Evolutionary conservation across 495 filamentous ascomycete species (phyloP).

Genomic region (Hypoxylon cercidicola): DNA sequence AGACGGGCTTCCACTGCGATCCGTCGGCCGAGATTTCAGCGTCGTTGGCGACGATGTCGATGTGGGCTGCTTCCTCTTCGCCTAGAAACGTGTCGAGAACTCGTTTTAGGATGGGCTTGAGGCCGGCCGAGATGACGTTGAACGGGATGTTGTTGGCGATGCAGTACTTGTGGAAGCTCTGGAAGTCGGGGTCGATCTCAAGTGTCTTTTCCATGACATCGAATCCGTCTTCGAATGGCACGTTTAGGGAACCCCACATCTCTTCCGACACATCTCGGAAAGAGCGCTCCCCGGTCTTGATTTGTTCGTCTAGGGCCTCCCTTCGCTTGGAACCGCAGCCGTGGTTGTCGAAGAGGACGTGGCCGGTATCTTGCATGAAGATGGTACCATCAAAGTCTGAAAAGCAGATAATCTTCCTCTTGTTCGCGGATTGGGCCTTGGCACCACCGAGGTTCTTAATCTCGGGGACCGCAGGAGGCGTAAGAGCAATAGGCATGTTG

Average conservation of each 20-base stretch:
- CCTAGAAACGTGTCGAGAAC: constrained; percentile 74
- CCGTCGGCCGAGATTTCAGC: constrained; percentile 69
- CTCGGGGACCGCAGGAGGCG: constrained; percentile 36
- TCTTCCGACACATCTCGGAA: constrained; percentile 81
- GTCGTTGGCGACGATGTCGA: constrained; percentile 79
- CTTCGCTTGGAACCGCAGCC: constrained; percentile 70
- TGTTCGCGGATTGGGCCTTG: constrained; percentile 31
- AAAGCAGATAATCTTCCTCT: constrained; percentile 65
- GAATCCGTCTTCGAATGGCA: constrained; percentile 81
- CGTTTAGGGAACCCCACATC: constrained; percentile 76
- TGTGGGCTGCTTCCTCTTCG: constrained; percentile 61
- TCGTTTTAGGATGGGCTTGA: constrained; percentile 71
- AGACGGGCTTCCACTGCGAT: constrained; percentile 73
- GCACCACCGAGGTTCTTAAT: constrained; percentile 39
- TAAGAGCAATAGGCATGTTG: constrained; percentile 51
- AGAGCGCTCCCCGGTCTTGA: constrained; percentile 72
- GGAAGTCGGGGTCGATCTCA: constrained; percentile 74
- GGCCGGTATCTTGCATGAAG: constrained; percentile 82
- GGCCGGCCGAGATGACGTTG: constrained; percentile 77
- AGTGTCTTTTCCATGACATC: constrained; percentile 71
- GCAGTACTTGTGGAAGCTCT: constrained; percentile 74
- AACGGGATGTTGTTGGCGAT: constrained; percentile 72
- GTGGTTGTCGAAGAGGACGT: constrained; percentile 75
- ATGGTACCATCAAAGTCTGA: constrained; percentile 82
- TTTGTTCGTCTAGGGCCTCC: constrained; percentile 70